A percentile compares a stretch with the other conserved stretches of the same genome.
These are phyloP conservation scores for Aspergillus cristatus DNA, from an alignment of 495 filamentous ascomycete species.

Conservation along the genomic window DNA sequence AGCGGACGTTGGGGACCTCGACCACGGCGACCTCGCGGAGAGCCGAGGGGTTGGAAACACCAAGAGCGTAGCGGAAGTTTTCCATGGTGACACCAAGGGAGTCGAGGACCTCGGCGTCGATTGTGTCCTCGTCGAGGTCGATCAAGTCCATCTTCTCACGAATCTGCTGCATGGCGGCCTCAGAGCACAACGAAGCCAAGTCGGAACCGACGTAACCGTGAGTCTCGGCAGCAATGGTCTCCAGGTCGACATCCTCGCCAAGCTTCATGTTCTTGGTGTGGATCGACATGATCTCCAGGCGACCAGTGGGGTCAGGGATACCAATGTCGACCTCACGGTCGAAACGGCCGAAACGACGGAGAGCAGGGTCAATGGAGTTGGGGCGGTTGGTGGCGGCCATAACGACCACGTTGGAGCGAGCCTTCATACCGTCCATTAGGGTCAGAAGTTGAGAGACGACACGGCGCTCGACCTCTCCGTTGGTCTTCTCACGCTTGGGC, in stretches of 20 bases:
- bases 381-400: slow-evolving; percentile 98
- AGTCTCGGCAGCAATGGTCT: slow-evolving; percentile 93
- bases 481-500: slow-evolving; percentile 99
- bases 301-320: slow-evolving; percentile 94
- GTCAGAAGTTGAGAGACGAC: slow-evolving; percentile 97
- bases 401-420: slow-evolving; percentile 93
- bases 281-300: slow-evolving; percentile 96
- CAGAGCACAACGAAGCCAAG: slow-evolving; percentile 96
- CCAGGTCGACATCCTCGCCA: slow-evolving; percentile 90
- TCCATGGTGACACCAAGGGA: slow-evolving; percentile 98
- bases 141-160: slow-evolving; percentile 99
- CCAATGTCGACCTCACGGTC: slow-evolving; percentile 98
- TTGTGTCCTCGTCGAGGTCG: slow-evolving; percentile 97
- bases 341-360: slow-evolving; percentile 92
- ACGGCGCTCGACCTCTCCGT: slow-evolving; percentile 96
- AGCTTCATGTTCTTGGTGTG: slow-evolving; percentile 99
- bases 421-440: slow-evolving; percentile 99
- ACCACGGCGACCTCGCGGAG: slow-evolving; percentile 98
- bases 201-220: slow-evolving; percentile 99
- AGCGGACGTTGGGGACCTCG: slow-evolving; percentile 97
- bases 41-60: slow-evolving; percentile 95
- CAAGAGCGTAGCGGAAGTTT: slow-evolving; percentile 97
- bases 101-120: slow-evolving; percentile 96
- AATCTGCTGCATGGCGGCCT: slow-evolving; percentile 99
- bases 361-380: slow-evolving; percentile 90